These are phyloP conservation scores for Priceomyces fermenticarens DNA, from an alignment of 805 yeast species.

Conservation along the genomic window DNA sequence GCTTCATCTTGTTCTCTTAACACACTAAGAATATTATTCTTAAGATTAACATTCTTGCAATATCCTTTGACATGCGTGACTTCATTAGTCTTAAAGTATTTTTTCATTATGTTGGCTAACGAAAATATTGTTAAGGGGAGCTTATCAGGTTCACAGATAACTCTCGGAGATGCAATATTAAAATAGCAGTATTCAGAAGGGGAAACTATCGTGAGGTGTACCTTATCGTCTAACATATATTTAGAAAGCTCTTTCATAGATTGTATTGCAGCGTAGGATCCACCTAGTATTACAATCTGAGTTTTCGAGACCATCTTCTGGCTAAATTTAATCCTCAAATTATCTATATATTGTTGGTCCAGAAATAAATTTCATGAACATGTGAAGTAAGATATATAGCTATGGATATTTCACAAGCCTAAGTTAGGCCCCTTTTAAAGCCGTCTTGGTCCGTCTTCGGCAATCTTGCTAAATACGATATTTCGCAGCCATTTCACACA, in stretches of 20 bases:
- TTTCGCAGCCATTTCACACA: too few species aligned
- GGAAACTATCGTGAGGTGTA: conserved; percentile 22
- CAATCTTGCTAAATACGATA: too few species aligned
- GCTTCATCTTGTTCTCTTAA: background rate
- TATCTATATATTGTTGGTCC: too few species aligned
- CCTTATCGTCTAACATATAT: background rate
- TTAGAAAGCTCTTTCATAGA: conserved; percentile 20
- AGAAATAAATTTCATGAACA: too few species aligned
- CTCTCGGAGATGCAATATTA: conserved; percentile 27
- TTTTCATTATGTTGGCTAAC: conserved; percentile 12
- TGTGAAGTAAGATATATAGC: too few species aligned
- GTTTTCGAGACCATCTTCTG: too few species aligned
- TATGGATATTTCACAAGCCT: too few species aligned
- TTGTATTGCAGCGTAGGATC: conserved; percentile 27
- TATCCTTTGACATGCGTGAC: conserved; percentile 19
- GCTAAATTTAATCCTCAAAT: too few species aligned
- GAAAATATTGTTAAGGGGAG: conserved; percentile 14
- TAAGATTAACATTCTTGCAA: conserved; percentile 24
- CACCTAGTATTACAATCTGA: conserved; percentile 30
- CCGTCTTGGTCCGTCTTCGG: too few species aligned
- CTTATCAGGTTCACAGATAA: conserved; percentile 21
- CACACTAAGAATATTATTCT: conserved; percentile 9
- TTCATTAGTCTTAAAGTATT: conserved; percentile 9
- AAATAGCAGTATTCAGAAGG: conserved; percentile 20
- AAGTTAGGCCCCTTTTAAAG: too few species aligned